Evolutionary conservation across 2,329 filamentous ascomycete genomes (phyloP).

Genomic region (Phyllosticta citribraziliensis): DNA sequence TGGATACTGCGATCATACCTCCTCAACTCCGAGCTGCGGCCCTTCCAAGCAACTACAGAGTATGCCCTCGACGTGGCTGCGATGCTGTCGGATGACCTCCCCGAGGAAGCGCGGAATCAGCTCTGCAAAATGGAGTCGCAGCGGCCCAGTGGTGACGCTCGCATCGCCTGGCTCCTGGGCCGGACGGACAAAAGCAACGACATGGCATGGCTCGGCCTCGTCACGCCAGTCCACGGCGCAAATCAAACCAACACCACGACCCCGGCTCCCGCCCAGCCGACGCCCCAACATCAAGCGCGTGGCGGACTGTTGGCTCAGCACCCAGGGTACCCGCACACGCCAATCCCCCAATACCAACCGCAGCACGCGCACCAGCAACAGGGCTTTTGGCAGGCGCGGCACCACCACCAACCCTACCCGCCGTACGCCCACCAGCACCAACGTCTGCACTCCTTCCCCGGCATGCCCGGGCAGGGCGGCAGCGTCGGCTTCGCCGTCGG

Average conservation of each 20-base stretch:
- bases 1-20: slow-evolving; percentile 29
- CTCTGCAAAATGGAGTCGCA: slow-evolving; percentile 20
- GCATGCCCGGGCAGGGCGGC: slow-evolving; percentile 11
- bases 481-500: background rate
- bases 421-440: background rate
- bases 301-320: background rate
- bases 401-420: slow-evolving; percentile 14
- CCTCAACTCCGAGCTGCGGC: slow-evolving; percentile 27
- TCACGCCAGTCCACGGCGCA: slow-evolving; percentile 15
- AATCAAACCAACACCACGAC: slow-evolving; percentile 16
- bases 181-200: slow-evolving; percentile 18
- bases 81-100: slow-evolving; percentile 31
- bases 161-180: slow-evolving; percentile 33
- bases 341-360: slow-evolving; percentile 13
- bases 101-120: slow-evolving; percentile 28
- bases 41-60: slow-evolving; percentile 26
- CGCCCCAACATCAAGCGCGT: background rate
- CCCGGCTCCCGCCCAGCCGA: background rate
- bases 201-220: slow-evolving; percentile 32
- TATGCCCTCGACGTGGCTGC: slow-evolving; percentile 36
- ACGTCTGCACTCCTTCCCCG: background rate
- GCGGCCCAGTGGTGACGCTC: slow-evolving; percentile 21
- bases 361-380: slow-evolving; percentile 18
- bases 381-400: slow-evolving; percentile 9
- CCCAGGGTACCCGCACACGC: background rate